Evolutionary conservation across 768 basidiomycete species (phyloP), one percentile per base, ranked within the genome.

Genomic region (Heimioporus sp.): DNA sequence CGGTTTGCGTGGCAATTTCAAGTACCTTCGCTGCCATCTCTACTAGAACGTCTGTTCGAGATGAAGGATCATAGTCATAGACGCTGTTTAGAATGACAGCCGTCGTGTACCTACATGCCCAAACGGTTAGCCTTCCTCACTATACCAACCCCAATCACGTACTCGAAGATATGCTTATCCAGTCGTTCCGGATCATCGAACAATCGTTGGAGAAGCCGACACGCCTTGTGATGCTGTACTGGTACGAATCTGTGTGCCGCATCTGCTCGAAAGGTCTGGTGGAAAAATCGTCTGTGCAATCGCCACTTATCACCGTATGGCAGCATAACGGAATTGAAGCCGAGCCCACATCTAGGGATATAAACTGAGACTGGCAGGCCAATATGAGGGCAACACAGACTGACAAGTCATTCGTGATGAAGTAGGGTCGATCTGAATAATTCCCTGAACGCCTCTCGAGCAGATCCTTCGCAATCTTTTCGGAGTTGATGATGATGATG

Each of bases 401-500:
- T 43, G 17, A 67, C 59, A 56, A 13, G 8, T 55, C 38, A 4
- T 51, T 54, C 2, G 52, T 61, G 19, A 60, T 46, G 21, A 65
- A 39, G 6, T 8, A 50, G 5, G 80, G 80, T n/a, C 81, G 70
- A 59, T 77, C 51, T 1, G 44, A 46, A 13, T 46, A 52, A 10
- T 15, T 46, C 4, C 19, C 10, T 13, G 51, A 46, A 13, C 45
- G 51, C 12, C 35, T 46, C 5, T 52, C 51, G 4, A 52, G 36
- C 4, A 52, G 16, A 4, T 52, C 43, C 4, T 32, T 35, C 4
- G 36, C 51, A 2, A 45, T 30, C 2, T 9, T 17, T 15, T 52
- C 43, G 2, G 51, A 51, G 17, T 41, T 51, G 37, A 51, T 38
- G 20, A 51, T 36, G 21, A 46, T 41, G 16, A 46, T n/a, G 5